phyloP scores from a whole-genome alignment of 441 rosid genomes.

The Erodium moschatum region DNA sequence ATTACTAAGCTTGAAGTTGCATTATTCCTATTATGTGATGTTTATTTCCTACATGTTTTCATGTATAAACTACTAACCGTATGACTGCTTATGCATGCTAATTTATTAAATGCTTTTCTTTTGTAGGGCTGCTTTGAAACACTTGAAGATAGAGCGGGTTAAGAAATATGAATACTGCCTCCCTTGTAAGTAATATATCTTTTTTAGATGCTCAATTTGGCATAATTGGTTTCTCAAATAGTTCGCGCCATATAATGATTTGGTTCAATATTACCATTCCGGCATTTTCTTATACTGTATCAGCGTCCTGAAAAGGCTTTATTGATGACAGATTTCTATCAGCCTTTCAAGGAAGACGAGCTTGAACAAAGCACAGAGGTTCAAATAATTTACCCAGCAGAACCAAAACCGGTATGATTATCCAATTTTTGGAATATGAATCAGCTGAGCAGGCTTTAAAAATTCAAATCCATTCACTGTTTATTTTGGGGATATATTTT shows the following conservation, averaged over 20 bases:
- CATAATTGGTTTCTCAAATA: slow-evolving; percentile 13
- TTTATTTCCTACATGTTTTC: no score
- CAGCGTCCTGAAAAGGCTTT: slow-evolving; percentile 13
- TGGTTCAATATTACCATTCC: not conserved
- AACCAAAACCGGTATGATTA: slow-evolving; percentile 62
- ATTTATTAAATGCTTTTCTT: slow-evolving; percentile 18
- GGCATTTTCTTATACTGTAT: not conserved
- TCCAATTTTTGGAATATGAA: not conserved
- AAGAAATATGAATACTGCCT: slow-evolving; percentile 86
- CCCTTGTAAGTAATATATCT: slow-evolving; percentile 67
- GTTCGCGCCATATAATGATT: not conserved
- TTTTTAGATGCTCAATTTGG: slow-evolving; percentile 14
- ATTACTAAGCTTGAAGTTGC: no score
- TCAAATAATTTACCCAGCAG: slow-evolving; percentile 62
- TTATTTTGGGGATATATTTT: not conserved
- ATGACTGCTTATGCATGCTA: slow-evolving; percentile 3
- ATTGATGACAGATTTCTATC: slow-evolving; percentile 60
- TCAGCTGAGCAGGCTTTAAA: not conserved
- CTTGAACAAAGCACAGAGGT: slow-evolving; percentile 79
- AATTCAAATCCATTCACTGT: not conserved
- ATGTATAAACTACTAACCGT: not conserved
- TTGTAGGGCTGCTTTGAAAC: slow-evolving; percentile 81
- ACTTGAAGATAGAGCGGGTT: slow-evolving; percentile 71
- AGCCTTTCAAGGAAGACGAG: slow-evolving; percentile 82
- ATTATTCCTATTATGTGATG: no score